phyloP scores from a whole-genome alignment of 176 grass and related monocot genomes.

The sorghum (Sorghum bicolor) region Sorghum_bicolor_NCBIv3 NC_012871.2:62508501-62509000 shows the following conservation, averaged over 20 bases:
- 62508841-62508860: not conserved
- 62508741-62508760: not conserved
- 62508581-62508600: conserved; percentile 89
- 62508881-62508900: too few species aligned
- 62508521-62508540: conserved; percentile 66
- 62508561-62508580: conserved; percentile 71
- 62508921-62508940: too few species aligned
- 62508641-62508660: not conserved
- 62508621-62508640: not conserved
- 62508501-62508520: conserved; percentile 90
- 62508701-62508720: not conserved
- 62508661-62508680: not conserved
- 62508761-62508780: not conserved
- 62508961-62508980: too few species aligned
- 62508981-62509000: too few species aligned
- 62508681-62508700: not conserved
- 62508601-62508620: not conserved
- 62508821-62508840: not conserved
- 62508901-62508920: too few species aligned
- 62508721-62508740: not conserved
- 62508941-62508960: too few species aligned
- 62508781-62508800: not conserved
- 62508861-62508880: not conserved
- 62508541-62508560: conserved; percentile 76
- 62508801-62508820: not conserved